phyloP scores from a whole-genome alignment of 2,329 filamentous ascomycete species.

The Diaporthe humulicola region DNA sequence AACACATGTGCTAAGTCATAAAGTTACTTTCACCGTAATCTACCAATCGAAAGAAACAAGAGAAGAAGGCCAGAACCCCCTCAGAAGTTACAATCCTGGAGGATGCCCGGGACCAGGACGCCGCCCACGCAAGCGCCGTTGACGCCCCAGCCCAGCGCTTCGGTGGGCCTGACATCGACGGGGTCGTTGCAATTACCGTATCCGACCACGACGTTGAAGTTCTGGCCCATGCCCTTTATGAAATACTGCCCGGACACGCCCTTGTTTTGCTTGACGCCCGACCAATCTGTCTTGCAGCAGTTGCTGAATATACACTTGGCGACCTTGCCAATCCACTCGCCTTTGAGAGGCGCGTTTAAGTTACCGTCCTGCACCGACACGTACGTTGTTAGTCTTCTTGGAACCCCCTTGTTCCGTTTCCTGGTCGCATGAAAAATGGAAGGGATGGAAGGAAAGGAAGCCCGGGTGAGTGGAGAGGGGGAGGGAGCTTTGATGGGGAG shows the following conservation, averaged over 20 bases:
- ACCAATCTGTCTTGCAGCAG: slow-evolving; percentile 31
- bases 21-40: not conserved
- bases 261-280: not conserved
- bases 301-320: slow-evolving; percentile 15
- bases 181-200: slow-evolving; percentile 32
- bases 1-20: no score
- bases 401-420: not conserved
- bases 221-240: not conserved
- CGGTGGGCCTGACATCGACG: not conserved
- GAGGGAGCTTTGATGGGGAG: no score
- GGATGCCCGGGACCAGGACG: not conserved
- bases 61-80: not conserved
- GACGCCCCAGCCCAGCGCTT: slow-evolving; percentile 17
- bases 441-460: not conserved
- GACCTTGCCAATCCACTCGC: slow-evolving; percentile 4
- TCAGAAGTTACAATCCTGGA: not conserved
- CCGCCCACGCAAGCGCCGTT: slow-evolving; percentile 32
- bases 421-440: not conserved
- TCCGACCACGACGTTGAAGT: slow-evolving; percentile 27
- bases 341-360: not conserved
- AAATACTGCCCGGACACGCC: slow-evolving; percentile 38
- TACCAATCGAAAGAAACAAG: not conserved
- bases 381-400: not conserved
- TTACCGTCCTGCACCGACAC: slow-evolving; percentile 25
- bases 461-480: not conserved